Evolutionary conservation across 208 protist species (phyloP).

Genomic region (Chromosphaera perkinsii): DNA sequence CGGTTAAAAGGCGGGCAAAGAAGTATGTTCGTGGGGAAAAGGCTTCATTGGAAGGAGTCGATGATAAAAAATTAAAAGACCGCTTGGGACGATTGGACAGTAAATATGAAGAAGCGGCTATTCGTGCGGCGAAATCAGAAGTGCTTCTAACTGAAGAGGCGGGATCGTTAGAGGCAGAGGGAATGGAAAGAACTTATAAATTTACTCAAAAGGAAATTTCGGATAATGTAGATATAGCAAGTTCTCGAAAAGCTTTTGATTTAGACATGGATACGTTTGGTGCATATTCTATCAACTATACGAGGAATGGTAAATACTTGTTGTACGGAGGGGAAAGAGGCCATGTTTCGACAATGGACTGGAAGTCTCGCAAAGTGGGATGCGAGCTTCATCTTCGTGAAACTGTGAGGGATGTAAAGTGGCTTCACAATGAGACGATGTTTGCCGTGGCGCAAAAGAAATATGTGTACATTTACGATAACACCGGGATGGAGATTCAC

Average conservation of each 20-base stretch:
- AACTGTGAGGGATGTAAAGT: constrained; percentile 80
- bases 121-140: constrained; percentile 15
- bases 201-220: constrained; percentile 82
- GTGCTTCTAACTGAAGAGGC: constrained; percentile 13
- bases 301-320: constrained; percentile 76
- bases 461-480: constrained; percentile 97
- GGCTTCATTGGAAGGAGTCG: too few species aligned
- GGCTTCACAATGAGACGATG: constrained; percentile 93
- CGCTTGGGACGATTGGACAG: neutral
- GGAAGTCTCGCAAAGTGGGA: constrained; percentile 77
- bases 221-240: constrained; percentile 77
- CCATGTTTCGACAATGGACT: constrained; percentile 87
- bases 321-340: constrained; percentile 85
- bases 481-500: constrained; percentile 91
- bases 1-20: too few species aligned
- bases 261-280: constrained; percentile 81
- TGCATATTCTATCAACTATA: constrained; percentile 87
- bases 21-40: too few species aligned
- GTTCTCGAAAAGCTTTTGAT: constrained; percentile 62
- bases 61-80: constrained; percentile 25
- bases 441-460: constrained; percentile 96
- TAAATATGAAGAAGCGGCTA: neutral
- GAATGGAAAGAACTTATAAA: constrained; percentile 77
- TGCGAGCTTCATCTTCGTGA: constrained; percentile 87
- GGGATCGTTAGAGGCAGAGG: constrained; percentile 54